Percentiles rank a stretch among this genome's conserved stretches.
phyloP scores from a whole-genome alignment of 2,329 filamentous ascomycete genomes.

The Diaporthe destruens region DNA sequence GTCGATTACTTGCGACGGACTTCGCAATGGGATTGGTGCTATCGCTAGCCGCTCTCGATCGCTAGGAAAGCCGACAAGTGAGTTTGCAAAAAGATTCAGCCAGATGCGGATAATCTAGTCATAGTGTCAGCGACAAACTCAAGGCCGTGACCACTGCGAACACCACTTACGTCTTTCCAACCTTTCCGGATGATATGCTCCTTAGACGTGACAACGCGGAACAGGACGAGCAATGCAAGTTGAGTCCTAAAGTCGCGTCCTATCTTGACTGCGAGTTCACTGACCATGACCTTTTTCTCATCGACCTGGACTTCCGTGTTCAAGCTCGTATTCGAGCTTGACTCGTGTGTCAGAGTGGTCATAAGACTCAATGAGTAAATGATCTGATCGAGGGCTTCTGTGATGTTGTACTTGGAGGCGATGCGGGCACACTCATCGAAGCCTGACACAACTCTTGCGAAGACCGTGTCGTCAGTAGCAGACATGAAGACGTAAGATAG shows the following conservation, averaged over 20 bases:
- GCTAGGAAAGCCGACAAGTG: slow-evolving; percentile 81
- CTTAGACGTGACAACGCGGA: slow-evolving; percentile 89
- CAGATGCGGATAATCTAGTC: slow-evolving; percentile 86
- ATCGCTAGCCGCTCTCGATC: slow-evolving; percentile 76
- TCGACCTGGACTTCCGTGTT: slow-evolving; percentile 97
- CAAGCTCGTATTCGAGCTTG: slow-evolving; percentile 83
- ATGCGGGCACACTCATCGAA: slow-evolving; percentile 98
- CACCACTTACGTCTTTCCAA: slow-evolving; percentile 79
- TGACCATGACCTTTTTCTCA: slow-evolving; percentile 97
- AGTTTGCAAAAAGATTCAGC: slow-evolving; percentile 96
- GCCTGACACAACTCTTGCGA: slow-evolving; percentile 90
- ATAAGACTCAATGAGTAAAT: slow-evolving; percentile 91
- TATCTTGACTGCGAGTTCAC: slow-evolving; percentile 95
- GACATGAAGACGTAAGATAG: slow-evolving; percentile 99
- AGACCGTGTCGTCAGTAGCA: slow-evolving; percentile 95
- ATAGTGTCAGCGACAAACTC: slow-evolving; percentile 53
- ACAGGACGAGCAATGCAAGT: slow-evolving; percentile 93
- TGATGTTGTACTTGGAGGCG: slow-evolving; percentile 84
- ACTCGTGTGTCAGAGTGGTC: slow-evolving; percentile 84
- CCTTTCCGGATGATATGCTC: slow-evolving; percentile 81
- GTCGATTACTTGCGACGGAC: slow-evolving; percentile 92
- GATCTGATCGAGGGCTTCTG: slow-evolving; percentile 91
- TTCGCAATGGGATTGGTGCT: slow-evolving; percentile 87
- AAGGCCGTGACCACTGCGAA: not conserved
- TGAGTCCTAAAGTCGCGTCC: slow-evolving; percentile 94